Evolutionary conservation across 2,329 filamentous ascomycete genomes (phyloP).

Genomic region (Trichoderma atroviride): DNA sequence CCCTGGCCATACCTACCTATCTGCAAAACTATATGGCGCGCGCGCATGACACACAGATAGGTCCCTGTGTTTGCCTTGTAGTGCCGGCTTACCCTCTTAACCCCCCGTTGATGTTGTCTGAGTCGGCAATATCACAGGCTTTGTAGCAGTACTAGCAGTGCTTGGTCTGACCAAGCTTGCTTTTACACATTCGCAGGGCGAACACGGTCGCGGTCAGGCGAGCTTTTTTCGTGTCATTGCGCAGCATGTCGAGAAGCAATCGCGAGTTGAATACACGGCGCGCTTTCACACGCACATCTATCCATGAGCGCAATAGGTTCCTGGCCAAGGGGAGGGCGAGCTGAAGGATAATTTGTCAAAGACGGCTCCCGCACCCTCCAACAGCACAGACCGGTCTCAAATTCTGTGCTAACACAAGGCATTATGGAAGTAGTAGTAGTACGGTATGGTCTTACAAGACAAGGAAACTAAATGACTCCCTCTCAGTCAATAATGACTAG

Average conservation of each 20-base stretch:
- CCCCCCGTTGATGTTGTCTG: background rate
- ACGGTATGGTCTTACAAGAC: background rate
- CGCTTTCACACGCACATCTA: background rate
- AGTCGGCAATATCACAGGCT: background rate
- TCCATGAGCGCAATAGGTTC: background rate
- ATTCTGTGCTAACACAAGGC: background rate
- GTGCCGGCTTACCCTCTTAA: background rate
- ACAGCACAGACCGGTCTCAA: background rate
- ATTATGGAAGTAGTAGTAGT: background rate
- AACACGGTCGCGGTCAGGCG: background rate
- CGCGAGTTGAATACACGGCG: background rate
- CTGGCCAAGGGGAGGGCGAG: background rate
- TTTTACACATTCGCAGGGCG: slow-evolving; percentile 1
- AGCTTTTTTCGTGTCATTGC: background rate
- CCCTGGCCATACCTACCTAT: background rate
- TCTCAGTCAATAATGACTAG: background rate
- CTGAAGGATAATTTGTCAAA: background rate
- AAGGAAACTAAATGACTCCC: background rate
- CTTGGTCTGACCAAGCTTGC: background rate
- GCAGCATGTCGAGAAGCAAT: background rate
- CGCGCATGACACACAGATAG: background rate
- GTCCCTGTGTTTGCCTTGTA: background rate
- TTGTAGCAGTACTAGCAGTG: background rate
- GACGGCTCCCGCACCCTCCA: background rate
- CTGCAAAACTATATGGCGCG: background rate